Base-by-base conservation (phyloP, 441 rosid genomes). In the Hura crepitans region DNA sequence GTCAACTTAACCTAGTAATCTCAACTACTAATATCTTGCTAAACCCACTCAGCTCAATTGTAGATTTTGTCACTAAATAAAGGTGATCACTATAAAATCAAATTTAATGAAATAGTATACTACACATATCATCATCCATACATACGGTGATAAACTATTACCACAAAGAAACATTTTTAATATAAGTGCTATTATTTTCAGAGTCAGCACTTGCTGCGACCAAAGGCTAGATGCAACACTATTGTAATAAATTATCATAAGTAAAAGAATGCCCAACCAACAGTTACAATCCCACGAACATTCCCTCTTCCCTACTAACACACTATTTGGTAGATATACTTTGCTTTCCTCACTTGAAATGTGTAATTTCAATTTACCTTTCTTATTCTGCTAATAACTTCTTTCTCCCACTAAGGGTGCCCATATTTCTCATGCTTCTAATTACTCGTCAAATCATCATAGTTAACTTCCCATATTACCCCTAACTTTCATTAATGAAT, bases 401-500 rank as follows among this genome's bases (percentile, higher is more conserved):
- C 20, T 14, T 42, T 14, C 46, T 42, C 46, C 12, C 12, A 8
- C 46, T 1, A 42, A 9, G 46, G 15, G 14, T 9, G 46, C 13
- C 46, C 3, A 42, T n/a, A 47, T 47, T 4, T 20, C 23, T 50
- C 23, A 6, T n/a, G n/a, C 25, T 57, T 57, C 27, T 45, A 3
- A 58, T 30, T 31, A 45, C 20, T 54, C 57, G 65, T 69, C 45
- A 69, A 57, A n/a, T n/a, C 55, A 69, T 42, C 39, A 14, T n/a
- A 3, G 15, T 33, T 30, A 59, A 27, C 33, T 56, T 69, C 65
- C 64, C 43, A 28, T 43, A 27, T 20, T 57, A 35, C 46, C 45
- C 55, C 46, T 20, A n/a, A 13, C 14, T 2, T 15, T 56, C 7
- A 27, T 43, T 22, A 20, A 31, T 15, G n/a, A 31, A 31, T 65